Evolutionary conservation across 805 yeast genomes (phyloP).

Genomic region (Wickerhamomyces bovis): DNA sequence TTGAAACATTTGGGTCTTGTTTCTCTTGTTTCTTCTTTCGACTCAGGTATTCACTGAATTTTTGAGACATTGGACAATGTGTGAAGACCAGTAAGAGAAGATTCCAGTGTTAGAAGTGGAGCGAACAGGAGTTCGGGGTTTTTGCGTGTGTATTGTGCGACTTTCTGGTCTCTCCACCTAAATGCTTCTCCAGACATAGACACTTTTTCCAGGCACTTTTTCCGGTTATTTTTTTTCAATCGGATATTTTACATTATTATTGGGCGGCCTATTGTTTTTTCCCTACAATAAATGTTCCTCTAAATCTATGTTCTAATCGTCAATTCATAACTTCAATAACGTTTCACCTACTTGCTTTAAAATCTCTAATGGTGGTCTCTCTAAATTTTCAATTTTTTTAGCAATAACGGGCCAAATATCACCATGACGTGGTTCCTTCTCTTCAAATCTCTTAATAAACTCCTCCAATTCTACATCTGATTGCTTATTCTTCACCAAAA

Average conservation of each 20-base stretch:
- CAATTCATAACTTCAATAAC: background rate
- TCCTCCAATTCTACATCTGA: slow-evolving; percentile 28
- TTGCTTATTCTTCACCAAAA: slow-evolving; percentile 29
- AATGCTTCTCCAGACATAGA: no score
- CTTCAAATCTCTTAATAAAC: slow-evolving; percentile 31
- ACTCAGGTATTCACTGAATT: slow-evolving; percentile 6
- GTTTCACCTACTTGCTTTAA: slow-evolving; percentile 24
- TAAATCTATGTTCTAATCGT: background rate
- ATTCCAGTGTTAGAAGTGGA: background rate
- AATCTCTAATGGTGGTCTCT: slow-evolving; percentile 34
- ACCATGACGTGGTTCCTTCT: slow-evolving; percentile 58
- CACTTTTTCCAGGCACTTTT: background rate
- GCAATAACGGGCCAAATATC: slow-evolving; percentile 46
- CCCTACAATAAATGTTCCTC: no score
- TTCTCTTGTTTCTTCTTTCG: slow-evolving; percentile 1
- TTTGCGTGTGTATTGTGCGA: no score
- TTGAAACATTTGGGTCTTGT: background rate
- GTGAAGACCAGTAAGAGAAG: background rate
- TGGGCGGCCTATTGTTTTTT: no score
- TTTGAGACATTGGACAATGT: slow-evolving; percentile 1
- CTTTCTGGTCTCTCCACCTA: no score
- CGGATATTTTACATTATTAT: no score
- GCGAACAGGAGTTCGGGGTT: no score
- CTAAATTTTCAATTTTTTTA: slow-evolving; percentile 44
- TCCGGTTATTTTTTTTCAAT: background rate